A percentile compares a stretch with the other conserved stretches of the same genome.
These are phyloP conservation scores for Neobulgaria alba DNA, from an alignment of 2,329 filamentous ascomycete genomes.

Conservation along the genomic window DNA sequence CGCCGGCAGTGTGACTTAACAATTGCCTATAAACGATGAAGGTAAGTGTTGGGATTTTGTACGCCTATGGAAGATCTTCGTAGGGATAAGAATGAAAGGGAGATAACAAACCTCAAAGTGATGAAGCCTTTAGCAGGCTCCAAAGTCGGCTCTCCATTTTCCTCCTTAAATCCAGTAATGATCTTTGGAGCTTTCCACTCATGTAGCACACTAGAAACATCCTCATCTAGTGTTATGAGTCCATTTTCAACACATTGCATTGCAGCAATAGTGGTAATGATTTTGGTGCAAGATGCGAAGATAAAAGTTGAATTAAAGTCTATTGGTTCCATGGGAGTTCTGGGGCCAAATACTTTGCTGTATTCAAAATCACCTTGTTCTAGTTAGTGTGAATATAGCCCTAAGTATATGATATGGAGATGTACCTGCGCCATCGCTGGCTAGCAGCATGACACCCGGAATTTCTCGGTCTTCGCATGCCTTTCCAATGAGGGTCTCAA, in stretches of 20 bases:
- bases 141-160: constrained; percentile 8
- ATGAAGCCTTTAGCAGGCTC: constrained; percentile 10
- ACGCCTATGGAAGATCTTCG: no score
- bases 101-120: constrained; percentile 15
- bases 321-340: constrained; percentile 45
- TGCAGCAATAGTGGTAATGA: constrained; percentile 41
- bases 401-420: background rate
- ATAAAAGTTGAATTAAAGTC: constrained; percentile 28
- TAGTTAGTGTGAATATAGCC: background rate
- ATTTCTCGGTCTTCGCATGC: constrained; percentile 9
- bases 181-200: constrained; percentile 19
- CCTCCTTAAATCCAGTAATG: constrained; percentile 14
- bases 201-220: constrained; percentile 14
- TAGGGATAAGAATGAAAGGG: background rate
- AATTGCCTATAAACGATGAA: constrained; percentile 25
- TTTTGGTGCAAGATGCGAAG: constrained; percentile 46
- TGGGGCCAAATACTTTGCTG: constrained; percentile 32
- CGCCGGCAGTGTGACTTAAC: background rate
- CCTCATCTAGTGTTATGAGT: constrained; percentile 38
- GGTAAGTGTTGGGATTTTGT: no score
- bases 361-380: constrained; percentile 30
- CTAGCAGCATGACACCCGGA: constrained; percentile 11
- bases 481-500: constrained; percentile 4
- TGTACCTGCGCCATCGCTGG: constrained; percentile 12
- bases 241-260: constrained; percentile 50